Evolutionary conservation across 768 basidiomycete genomes (phyloP).

Genomic region (Gloeopeniophorella convolvens): DNA sequence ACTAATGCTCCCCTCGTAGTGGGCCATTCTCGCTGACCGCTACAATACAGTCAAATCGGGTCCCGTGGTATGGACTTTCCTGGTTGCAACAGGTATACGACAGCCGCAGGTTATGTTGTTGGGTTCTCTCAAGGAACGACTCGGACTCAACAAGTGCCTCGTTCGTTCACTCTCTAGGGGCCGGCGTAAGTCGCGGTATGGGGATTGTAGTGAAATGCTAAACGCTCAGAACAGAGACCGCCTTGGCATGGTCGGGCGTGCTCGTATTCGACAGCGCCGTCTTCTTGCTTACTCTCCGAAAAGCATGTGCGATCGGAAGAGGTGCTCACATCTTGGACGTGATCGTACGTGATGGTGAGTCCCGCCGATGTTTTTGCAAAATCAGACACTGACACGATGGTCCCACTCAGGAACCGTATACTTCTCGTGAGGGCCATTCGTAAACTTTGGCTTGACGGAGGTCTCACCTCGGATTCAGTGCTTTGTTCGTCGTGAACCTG

Average conservation of each 20-base stretch:
- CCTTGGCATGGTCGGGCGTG: slow-evolving; percentile 10
- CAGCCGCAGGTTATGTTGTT: background rate
- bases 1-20: no score
- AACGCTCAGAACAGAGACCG: background rate
- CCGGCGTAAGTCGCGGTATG: background rate
- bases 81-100: slow-evolving; percentile 5
- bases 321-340: slow-evolving; percentile 7
- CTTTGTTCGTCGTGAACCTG: slow-evolving; percentile 8
- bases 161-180: no score
- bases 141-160: no score
- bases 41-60: background rate
- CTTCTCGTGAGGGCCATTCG: slow-evolving; percentile 4
- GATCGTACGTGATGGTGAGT: slow-evolving; percentile 13
- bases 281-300: slow-evolving; percentile 12
- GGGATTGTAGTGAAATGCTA: background rate
- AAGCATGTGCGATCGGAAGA: slow-evolving; percentile 5
- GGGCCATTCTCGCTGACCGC: background rate
- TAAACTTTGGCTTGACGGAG: background rate
- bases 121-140: background rate
- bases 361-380: no score
- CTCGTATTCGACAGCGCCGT: slow-evolving; percentile 3
- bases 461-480: background rate
- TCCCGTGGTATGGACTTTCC: background rate
- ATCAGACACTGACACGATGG: background rate
- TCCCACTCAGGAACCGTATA: slow-evolving; percentile 8